phyloP scores from a whole-genome alignment of 768 basidiomycete species.

The Pleurotus salmoneostramineus region DNA sequence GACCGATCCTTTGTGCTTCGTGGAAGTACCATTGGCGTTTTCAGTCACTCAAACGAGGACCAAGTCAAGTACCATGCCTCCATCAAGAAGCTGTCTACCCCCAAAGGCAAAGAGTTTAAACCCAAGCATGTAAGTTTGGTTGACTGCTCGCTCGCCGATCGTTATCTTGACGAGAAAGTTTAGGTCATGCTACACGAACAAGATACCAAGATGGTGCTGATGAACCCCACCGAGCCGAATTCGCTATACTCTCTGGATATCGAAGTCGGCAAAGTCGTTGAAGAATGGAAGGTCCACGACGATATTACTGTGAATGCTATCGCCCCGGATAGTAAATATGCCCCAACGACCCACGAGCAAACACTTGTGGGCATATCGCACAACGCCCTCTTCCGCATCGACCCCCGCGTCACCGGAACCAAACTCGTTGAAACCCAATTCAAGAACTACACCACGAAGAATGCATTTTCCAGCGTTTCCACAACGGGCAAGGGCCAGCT shows the following conservation, averaged over 20 bases:
- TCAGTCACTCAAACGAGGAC: slow-evolving; percentile 66
- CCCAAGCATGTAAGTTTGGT: slow-evolving; percentile 68
- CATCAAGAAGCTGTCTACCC: slow-evolving; percentile 77
- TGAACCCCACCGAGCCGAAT: slow-evolving; percentile 77
- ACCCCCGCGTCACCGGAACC: slow-evolving; percentile 87
- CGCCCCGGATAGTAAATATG: slow-evolving; percentile 91
- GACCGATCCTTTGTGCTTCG: slow-evolving; percentile 92
- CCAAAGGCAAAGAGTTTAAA: slow-evolving; percentile 79
- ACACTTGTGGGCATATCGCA: slow-evolving; percentile 92
- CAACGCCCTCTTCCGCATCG: slow-evolving; percentile 96
- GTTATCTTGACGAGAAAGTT: not conserved
- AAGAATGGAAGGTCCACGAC: slow-evolving; percentile 98
- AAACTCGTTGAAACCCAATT: slow-evolving; percentile 94
- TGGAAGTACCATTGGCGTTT: slow-evolving; percentile 89
- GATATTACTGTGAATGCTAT: slow-evolving; percentile 83
- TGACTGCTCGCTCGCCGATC: not conserved
- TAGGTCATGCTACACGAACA: slow-evolving; percentile 97
- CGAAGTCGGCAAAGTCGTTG: slow-evolving; percentile 92
- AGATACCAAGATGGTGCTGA: slow-evolving; percentile 93
- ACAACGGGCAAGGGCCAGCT: slow-evolving; percentile 86
- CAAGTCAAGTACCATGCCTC: slow-evolving; percentile 83
- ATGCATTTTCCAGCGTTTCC: slow-evolving; percentile 88
- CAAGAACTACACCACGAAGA: slow-evolving; percentile 95
- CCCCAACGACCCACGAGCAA: slow-evolving; percentile 87
- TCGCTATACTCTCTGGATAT: slow-evolving; percentile 90